These are phyloP conservation scores for Xylaria sp. DNA, from an alignment of 2,329 filamentous ascomycete genomes.

Conservation along the genomic window DNA sequence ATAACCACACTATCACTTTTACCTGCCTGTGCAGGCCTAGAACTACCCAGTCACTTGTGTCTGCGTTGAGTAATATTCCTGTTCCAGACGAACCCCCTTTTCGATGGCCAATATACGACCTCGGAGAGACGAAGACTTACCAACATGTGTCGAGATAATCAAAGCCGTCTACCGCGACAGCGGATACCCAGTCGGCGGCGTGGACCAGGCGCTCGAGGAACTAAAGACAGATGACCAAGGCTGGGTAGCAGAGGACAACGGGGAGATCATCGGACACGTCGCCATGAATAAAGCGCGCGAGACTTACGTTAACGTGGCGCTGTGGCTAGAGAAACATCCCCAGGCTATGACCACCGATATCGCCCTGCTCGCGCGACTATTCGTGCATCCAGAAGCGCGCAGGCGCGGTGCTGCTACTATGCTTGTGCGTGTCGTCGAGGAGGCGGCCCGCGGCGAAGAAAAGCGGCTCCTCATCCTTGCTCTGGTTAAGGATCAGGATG, in stretches of 20 bases:
- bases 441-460: slow-evolving; percentile 30
- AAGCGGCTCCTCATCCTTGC: slow-evolving; percentile 36
- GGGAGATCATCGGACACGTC: slow-evolving; percentile 34
- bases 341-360: slow-evolving; percentile 15
- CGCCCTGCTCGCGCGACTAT: slow-evolving; percentile 35
- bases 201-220: slow-evolving; percentile 28
- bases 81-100: neutral
- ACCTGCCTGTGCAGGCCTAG: neutral
- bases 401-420: slow-evolving; percentile 31
- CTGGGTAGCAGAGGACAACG: slow-evolving; percentile 36
- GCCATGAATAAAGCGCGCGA: slow-evolving; percentile 26
- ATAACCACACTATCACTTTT: neutral
- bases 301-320: slow-evolving; percentile 24
- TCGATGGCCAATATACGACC: slow-evolving; percentile 37
- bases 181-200: slow-evolving; percentile 40
- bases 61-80: neutral
- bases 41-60: neutral
- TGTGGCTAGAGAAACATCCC: slow-evolving; percentile 31
- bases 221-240: slow-evolving; percentile 31
- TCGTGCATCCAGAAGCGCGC: slow-evolving; percentile 34
- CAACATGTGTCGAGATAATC: slow-evolving; percentile 36
- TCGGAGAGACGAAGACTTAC: slow-evolving; percentile 32
- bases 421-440: slow-evolving; percentile 34
- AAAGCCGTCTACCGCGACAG: slow-evolving; percentile 33
- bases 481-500: slow-evolving; percentile 39